Evolutionary conservation across 192 early-diverging fungal genomes (phyloP).

Genomic region (Rhizophagus sp.): DNA sequence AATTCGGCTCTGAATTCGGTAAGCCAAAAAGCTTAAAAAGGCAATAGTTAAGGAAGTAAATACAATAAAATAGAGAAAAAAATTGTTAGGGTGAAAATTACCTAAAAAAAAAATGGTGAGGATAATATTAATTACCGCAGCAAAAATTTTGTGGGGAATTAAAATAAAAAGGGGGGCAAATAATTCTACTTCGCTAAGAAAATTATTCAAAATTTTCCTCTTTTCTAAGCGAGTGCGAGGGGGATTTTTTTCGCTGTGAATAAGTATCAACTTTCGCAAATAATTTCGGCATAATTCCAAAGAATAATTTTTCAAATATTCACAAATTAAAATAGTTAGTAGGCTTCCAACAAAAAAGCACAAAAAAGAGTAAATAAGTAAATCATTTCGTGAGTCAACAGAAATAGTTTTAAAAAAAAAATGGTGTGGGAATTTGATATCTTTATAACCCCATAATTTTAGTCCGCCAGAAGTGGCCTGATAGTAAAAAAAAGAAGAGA

Average conservation of each 20-base stretch:
- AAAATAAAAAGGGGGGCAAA: slow-evolving; percentile 16
- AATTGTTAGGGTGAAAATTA: neutral
- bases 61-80: neutral
- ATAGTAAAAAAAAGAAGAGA: slow-evolving; percentile 9
- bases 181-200: neutral
- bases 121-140: neutral
- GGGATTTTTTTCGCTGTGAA: neutral
- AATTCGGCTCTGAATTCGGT: neutral
- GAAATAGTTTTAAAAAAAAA: neutral
- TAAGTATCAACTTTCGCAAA: neutral
- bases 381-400: neutral
- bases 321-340: neutral
- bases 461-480: neutral
- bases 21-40: slow-evolving; percentile 1
- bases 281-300: neutral
- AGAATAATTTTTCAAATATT: neutral
- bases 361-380: neutral
- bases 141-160: neutral
- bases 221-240: neutral
- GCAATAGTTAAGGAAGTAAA: neutral
- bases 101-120: neutral
- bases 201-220: neutral
- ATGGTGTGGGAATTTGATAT: neutral
- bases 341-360: slow-evolving; percentile 8
- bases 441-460: slow-evolving; percentile 3